Percentiles rank a stretch among this genome's conserved stretches.
These are phyloP conservation scores for Rhodamnia rubescens DNA, from an alignment of 345 rosid genomes.

Conservation along the genomic window DNA sequence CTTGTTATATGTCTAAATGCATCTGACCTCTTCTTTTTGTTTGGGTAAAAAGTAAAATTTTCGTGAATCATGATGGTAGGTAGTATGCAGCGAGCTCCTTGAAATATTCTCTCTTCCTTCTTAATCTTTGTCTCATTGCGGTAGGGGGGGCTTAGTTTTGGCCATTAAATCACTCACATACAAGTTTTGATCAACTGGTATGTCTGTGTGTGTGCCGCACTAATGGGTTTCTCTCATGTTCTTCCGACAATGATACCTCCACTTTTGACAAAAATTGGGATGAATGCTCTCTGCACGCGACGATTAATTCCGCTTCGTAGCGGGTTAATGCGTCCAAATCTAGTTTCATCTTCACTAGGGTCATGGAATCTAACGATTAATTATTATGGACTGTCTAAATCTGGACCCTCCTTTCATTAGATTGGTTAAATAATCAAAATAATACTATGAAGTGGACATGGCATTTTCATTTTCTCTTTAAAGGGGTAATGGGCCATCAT, in stretches of 20 bases:
- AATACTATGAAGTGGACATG: neutral
- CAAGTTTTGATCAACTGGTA: neutral
- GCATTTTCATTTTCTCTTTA: neutral
- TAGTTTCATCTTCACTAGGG: neutral
- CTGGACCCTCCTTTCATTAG: neutral
- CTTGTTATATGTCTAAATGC: neutral
- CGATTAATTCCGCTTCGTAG: neutral
- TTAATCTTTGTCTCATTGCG: neutral
- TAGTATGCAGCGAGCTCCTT: neutral
- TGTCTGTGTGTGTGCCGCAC: neutral
- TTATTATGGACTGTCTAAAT: neutral
- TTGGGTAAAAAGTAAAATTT: neutral
- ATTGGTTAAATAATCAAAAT: neutral
- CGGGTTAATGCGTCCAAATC: neutral
- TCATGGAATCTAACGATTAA: no score
- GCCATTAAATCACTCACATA: neutral
- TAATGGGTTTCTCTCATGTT: neutral
- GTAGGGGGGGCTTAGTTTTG: neutral
- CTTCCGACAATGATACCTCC: neutral
- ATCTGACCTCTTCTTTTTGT: neutral
- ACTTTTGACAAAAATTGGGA: neutral
- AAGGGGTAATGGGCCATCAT: neutral
- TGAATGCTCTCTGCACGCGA: neutral
- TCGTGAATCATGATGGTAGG: neutral
- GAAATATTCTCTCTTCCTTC: neutral